These are phyloP conservation scores for Rasamsonia emersonii DNA, from an alignment of 2,329 filamentous ascomycete genomes.

Conservation along the genomic window DNA sequence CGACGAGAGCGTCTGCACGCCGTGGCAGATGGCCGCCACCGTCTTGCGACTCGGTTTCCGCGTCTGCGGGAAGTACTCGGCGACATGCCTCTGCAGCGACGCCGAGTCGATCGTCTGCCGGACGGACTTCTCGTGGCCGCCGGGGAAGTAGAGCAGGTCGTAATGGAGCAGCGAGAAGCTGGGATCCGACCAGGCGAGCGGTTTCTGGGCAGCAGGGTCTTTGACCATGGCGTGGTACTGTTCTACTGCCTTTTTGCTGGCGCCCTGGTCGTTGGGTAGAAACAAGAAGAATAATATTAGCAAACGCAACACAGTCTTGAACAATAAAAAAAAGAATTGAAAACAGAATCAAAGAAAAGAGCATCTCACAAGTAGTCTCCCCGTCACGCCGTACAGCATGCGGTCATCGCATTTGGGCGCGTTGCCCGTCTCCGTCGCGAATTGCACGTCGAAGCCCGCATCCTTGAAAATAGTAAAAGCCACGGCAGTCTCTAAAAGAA, in stretches of 20 bases:
- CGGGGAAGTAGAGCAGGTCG: conserved; percentile 44
- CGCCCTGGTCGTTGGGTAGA: conserved; percentile 31
- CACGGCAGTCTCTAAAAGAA: conserved; percentile 39
- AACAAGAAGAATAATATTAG: too few relatives aligned
- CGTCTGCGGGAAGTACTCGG: conserved; percentile 42
- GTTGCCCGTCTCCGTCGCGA: conserved; percentile 45
- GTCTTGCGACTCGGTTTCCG: conserved; percentile 37
- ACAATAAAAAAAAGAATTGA: too few relatives aligned
- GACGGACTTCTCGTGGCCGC: conserved; percentile 47
- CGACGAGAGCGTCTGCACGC: conserved; percentile 43
- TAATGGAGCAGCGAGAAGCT: conserved; percentile 39
- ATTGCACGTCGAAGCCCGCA: conserved; percentile 40
- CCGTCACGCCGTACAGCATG: conserved; percentile 43
- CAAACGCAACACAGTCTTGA: too few relatives aligned
- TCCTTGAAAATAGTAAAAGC: conserved; percentile 42
- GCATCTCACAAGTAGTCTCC: conserved; percentile 39
- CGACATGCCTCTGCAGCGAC: conserved; percentile 37
- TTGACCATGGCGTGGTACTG: conserved; percentile 38
- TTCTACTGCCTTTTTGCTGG: conserved; percentile 32
- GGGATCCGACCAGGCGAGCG: conserved; percentile 38
- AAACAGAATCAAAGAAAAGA: too few relatives aligned
- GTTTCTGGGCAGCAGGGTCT: conserved; percentile 35
- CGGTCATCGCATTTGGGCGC: conserved; percentile 41
- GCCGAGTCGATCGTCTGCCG: conserved; percentile 44
- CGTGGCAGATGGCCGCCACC: conserved; percentile 45